Conservation (phyloP, 441 rosid species). For the Brassica hybrid region DNA sequence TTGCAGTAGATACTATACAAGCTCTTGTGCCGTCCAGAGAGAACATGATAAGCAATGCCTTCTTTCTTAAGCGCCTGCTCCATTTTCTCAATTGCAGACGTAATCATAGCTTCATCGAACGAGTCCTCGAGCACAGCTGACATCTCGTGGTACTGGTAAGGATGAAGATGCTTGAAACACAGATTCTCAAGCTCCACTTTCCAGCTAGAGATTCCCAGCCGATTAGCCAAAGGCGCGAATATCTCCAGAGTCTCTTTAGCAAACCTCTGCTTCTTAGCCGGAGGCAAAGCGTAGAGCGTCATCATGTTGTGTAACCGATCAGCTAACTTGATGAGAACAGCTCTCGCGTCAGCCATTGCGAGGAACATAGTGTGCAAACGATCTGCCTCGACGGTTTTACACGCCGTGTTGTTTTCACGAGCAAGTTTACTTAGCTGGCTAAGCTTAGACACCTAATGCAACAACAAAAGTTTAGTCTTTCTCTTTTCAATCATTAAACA, state of each 20-base stretch:
- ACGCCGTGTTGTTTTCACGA: conserved; percentile 82
- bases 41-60: conserved; percentile 55
- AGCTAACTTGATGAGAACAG: conserved; percentile 88
- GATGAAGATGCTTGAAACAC: conserved; percentile 87
- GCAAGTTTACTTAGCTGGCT: conserved; percentile 93
- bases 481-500: not conserved
- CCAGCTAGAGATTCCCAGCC: conserved; percentile 84
- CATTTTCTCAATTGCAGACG: conserved; percentile 66
- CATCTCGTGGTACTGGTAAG: conserved; percentile 67
- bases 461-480: not conserved
- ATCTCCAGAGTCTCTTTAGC: conserved; percentile 94
- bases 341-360: conserved; percentile 94
- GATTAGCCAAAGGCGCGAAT: conserved; percentile 88
- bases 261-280: conserved; percentile 72
- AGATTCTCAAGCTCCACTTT: conserved; percentile 82
- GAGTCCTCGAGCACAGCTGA: conserved; percentile 68
- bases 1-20: conserved; percentile 83
- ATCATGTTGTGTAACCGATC: conserved; percentile 93
- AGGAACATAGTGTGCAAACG: conserved; percentile 92
- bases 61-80: conserved; percentile 66
- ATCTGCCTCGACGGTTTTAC: conserved; percentile 83
- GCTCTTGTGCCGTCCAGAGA: conserved; percentile 85
- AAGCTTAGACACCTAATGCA: conserved; percentile 80
- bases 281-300: conserved; percentile 77
- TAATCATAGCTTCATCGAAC: conserved; percentile 66